phyloP scores from a whole-genome alignment of 164 flowering plant species.

The Umbilicus rupestris region DNA sequence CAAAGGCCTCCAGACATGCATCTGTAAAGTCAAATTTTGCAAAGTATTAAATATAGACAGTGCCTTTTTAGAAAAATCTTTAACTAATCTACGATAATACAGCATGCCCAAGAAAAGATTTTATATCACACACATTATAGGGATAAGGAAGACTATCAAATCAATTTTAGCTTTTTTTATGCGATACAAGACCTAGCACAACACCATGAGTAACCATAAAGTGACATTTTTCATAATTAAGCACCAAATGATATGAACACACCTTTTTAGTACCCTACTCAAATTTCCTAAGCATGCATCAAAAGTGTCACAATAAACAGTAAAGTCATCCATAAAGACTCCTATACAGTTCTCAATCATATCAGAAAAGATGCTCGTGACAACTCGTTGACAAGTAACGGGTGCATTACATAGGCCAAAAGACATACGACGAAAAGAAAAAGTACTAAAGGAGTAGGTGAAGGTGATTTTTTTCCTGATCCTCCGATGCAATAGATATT shows the following conservation, averaged over 20 bases:
- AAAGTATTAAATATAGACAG: no score
- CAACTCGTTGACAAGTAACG: background rate
- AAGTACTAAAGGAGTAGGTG: background rate
- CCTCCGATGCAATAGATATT: background rate
- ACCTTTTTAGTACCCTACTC: background rate
- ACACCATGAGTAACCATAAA: no score
- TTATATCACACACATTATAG: background rate
- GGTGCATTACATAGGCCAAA: background rate
- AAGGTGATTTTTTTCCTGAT: background rate
- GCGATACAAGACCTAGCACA: background rate
- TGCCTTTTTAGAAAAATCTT: background rate
- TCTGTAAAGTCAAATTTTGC: background rate
- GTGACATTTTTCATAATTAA: no score
- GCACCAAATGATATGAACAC: background rate
- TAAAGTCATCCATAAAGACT: constrained; percentile 1
- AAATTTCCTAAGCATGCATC: background rate
- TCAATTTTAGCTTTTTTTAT: background rate
- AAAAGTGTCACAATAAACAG: no score
- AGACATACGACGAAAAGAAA: no score
- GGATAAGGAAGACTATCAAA: background rate
- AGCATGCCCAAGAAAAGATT: background rate
- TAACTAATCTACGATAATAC: background rate
- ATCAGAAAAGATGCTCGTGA: background rate
- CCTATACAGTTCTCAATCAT: background rate
- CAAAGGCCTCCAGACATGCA: background rate